Conservation (phyloP, 78 protist genomes). For the Planoprotostelium fungivorum region DNA sequence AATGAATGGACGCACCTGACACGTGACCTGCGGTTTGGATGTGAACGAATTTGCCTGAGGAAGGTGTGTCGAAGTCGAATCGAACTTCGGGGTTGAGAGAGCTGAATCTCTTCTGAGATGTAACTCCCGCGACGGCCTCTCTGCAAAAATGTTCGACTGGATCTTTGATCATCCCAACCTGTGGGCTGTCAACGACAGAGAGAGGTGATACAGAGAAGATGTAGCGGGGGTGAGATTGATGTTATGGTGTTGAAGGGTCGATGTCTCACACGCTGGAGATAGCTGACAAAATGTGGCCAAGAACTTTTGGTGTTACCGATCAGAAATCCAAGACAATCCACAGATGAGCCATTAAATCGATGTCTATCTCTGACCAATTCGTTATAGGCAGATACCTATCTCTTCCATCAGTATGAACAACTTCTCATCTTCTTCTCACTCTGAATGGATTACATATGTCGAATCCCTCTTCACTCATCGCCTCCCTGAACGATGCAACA, state of each 20-base stretch:
- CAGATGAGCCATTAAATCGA: slow-evolving; percentile 12
- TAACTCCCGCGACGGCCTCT: slow-evolving; percentile 23
- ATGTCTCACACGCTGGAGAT: no score
- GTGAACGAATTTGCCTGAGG: slow-evolving; percentile 41
- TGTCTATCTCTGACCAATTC: slow-evolving; percentile 5
- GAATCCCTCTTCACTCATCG: slow-evolving; percentile 34
- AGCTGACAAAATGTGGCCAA: slow-evolving; percentile 39
- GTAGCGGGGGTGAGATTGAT: no score
- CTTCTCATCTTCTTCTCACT: not conserved
- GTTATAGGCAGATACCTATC: slow-evolving; percentile 51
- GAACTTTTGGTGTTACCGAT: slow-evolving; percentile 38
- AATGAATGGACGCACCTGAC: not conserved
- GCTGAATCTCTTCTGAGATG: not conserved
- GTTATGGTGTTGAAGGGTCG: no score
- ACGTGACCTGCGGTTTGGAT: slow-evolving; percentile 59
- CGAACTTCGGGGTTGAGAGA: slow-evolving; percentile 22
- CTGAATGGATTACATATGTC: slow-evolving; percentile 48
- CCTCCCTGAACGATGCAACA: slow-evolving; percentile 11
- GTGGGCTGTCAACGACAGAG: no score
- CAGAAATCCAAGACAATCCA: slow-evolving; percentile 29
- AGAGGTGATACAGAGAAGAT: no score
- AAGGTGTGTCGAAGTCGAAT: slow-evolving; percentile 41
- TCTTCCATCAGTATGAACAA: slow-evolving; percentile 4
- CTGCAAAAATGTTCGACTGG: slow-evolving; percentile 45
- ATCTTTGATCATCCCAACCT: slow-evolving; percentile 23